Conservation (phyloP, 495 filamentous ascomycete species). For the Astrothelium subdiscretum region DNA sequence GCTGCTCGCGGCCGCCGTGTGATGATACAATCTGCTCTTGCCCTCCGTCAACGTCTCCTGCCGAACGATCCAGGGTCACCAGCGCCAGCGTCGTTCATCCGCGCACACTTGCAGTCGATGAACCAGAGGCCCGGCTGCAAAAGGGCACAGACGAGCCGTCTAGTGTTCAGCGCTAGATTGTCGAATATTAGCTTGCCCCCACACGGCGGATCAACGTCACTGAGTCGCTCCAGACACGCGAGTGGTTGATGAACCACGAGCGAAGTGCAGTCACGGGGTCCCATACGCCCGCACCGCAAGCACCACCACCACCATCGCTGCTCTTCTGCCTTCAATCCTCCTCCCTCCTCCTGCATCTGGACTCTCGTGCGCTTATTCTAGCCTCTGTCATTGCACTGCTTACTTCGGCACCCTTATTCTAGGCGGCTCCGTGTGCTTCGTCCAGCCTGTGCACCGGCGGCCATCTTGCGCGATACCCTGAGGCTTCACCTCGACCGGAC, state of each 20-base stretch:
- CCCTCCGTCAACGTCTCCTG: neutral
- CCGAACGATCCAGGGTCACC: neutral
- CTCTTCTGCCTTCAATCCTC: neutral
- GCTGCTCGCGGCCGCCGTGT: neutral
- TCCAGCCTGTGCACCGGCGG: neutral
- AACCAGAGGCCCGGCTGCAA: neutral
- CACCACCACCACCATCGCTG: neutral
- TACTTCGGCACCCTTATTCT: neutral
- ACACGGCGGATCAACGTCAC: neutral
- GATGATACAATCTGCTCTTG: neutral
- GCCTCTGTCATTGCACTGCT: neutral
- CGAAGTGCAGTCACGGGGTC: slow-evolving; percentile 2
- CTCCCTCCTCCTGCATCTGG: neutral
- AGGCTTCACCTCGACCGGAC: neutral
- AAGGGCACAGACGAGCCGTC: neutral
- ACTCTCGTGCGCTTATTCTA: neutral
- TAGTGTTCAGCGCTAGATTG: slow-evolving; percentile 1
- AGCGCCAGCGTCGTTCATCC: no score
- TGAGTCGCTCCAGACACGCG: neutral
- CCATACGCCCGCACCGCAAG: neutral
- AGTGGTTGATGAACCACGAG: neutral
- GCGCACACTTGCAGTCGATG: neutral
- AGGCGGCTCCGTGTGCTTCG: neutral
- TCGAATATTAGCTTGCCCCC: slow-evolving; percentile 1
- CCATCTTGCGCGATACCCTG: neutral